phyloP scores from a whole-genome alignment of 169 alveolate species.

The Plasmodium gonderi region DNA sequence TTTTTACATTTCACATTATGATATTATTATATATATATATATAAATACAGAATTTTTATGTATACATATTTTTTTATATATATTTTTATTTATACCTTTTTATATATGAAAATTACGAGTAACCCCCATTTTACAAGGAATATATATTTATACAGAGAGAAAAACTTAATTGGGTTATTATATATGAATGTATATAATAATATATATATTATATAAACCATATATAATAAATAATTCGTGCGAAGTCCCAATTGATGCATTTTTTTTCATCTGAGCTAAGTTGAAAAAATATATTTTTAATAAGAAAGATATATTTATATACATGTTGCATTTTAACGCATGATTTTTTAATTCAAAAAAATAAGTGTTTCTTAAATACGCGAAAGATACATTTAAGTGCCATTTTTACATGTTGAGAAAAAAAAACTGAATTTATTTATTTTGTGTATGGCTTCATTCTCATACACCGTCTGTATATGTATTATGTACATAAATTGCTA shows the following conservation, averaged over 20 bases:
- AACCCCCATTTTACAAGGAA: neutral
- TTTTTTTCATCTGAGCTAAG: neutral
- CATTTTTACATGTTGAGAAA: slow-evolving; percentile 15
- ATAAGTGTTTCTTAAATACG: neutral
- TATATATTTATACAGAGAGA: neutral
- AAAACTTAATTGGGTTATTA: neutral
- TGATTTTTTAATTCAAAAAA: neutral
- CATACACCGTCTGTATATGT: neutral
- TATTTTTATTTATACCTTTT: neutral
- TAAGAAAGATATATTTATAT: neutral
- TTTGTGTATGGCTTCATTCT: neutral
- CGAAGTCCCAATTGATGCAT: neutral
- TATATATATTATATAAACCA: neutral
- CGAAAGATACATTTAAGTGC: neutral
- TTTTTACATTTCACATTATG: too few relatives aligned
- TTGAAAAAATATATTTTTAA: neutral
- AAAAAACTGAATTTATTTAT: neutral
- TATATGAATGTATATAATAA: neutral
- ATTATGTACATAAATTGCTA: neutral
- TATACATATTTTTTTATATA: neutral
- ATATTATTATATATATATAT: neutral
- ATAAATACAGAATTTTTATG: neutral
- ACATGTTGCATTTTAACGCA: neutral
- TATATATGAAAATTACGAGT: neutral
- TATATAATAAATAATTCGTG: neutral